Evolutionary conservation across 768 basidiomycete genomes (phyloP).

Genomic region (Leucogyrophana mollusca): DNA sequence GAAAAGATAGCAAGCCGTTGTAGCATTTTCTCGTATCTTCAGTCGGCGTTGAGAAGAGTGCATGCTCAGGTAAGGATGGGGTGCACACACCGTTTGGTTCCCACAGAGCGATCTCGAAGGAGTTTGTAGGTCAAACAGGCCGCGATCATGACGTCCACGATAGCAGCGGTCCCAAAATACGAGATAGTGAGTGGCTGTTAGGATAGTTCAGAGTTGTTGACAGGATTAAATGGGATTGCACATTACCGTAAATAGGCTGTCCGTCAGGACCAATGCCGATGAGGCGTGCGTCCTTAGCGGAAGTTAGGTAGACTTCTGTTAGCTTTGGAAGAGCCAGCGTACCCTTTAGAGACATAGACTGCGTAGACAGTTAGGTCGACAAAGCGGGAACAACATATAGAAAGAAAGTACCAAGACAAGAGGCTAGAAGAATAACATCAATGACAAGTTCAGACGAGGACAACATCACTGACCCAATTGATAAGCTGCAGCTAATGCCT

Average conservation of each 20-base stretch:
- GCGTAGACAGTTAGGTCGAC: not conserved
- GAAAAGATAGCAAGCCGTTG: not conserved
- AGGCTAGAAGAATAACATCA: not conserved
- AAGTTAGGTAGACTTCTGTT: too few relatives aligned
- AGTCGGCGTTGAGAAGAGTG: not conserved
- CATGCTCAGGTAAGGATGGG: too few relatives aligned
- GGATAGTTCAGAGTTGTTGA: not conserved
- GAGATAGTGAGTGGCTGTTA: not conserved
- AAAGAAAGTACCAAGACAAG: not conserved
- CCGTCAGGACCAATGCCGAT: not conserved
- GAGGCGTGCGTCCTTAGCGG: not conserved
- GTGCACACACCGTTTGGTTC: not conserved
- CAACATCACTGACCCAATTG: too few relatives aligned
- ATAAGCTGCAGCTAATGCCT: too few relatives aligned
- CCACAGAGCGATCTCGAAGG: not conserved
- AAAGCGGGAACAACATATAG: not conserved
- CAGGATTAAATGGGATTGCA: too few relatives aligned
- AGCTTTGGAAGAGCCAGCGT: not conserved
- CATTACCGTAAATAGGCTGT: not conserved
- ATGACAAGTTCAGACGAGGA: too few relatives aligned
- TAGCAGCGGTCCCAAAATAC: not conserved
- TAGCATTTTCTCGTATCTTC: not conserved
- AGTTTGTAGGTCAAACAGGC: not conserved
- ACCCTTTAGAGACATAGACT: not conserved
- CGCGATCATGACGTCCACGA: not conserved